Evolutionary conservation across 2,329 filamentous ascomycete species (phyloP).

Genomic region (Colletotrichum lentis): DNA sequence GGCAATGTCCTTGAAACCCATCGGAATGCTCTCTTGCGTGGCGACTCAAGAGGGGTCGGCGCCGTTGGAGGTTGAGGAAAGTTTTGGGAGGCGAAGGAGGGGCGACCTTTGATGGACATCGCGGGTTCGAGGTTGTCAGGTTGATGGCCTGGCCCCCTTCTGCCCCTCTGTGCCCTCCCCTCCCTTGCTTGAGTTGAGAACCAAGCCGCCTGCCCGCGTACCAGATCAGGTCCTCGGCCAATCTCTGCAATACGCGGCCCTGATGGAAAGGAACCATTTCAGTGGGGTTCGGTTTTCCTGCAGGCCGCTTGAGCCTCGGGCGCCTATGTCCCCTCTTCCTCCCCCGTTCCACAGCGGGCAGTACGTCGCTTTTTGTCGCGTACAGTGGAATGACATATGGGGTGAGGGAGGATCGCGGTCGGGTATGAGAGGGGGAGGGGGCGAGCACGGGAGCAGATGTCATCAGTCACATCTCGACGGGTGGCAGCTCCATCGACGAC

Average conservation of each 20-base stretch:
- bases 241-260: slow-evolving; percentile 10
- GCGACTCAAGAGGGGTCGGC: neutral
- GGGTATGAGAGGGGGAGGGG: slow-evolving; percentile 7
- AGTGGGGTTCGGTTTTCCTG: neutral
- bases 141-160: neutral
- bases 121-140: slow-evolving; percentile 1
- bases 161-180: too few species aligned
- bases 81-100: neutral
- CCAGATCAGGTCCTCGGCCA: neutral
- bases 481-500: neutral
- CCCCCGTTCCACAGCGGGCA: slow-evolving; percentile 31
- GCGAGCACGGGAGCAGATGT: neutral
- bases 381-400: slow-evolving; percentile 28
- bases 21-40: neutral
- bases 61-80: slow-evolving; percentile 30
- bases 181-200: neutral
- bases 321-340: neutral
- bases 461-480: slow-evolving; percentile 7
- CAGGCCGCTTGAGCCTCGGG: neutral
- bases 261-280: slow-evolving; percentile 1
- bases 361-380: slow-evolving; percentile 29
- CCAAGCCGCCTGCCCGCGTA: too few species aligned
- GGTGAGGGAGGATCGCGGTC: slow-evolving; percentile 17
- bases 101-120: neutral
- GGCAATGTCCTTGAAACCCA: slow-evolving; percentile 13